A percentile compares a stretch with the other conserved stretches of the same genome.
Conservation (phyloP, 2,329 filamentous ascomycete species). For the Talaromyces sp. region DNA sequence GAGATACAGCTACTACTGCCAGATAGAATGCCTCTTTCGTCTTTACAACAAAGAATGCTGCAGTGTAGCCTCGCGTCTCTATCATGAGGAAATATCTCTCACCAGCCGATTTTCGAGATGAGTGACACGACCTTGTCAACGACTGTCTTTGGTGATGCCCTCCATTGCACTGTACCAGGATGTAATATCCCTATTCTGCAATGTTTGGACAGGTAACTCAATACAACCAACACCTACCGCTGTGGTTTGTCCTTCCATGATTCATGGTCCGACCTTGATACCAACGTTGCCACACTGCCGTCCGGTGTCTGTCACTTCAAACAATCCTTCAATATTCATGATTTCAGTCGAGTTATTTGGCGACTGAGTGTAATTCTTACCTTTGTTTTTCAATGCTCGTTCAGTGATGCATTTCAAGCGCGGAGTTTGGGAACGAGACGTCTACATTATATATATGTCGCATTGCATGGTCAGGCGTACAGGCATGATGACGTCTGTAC, state of each 20-base stretch:
- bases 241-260: not conserved
- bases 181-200: constrained; percentile 1
- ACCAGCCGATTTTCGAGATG: not conserved
- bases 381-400: constrained; percentile 10
- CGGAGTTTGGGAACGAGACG: constrained; percentile 15
- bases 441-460: constrained; percentile 17
- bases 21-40: constrained; percentile 6
- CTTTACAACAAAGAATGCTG: not conserved
- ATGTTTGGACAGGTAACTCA: not conserved
- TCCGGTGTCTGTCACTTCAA: not conserved
- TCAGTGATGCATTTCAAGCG: constrained; percentile 19
- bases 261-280: not conserved
- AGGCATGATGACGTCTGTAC: constrained; percentile 15
- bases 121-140: not conserved
- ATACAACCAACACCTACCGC: not conserved
- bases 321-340: not conserved
- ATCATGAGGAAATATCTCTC: not conserved
- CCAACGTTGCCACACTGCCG: not conserved
- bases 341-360: not conserved
- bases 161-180: not conserved
- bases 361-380: constrained; percentile 5
- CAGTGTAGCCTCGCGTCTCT: not conserved
- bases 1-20: constrained; percentile 20
- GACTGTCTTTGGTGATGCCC: not conserved
- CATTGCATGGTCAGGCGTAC: constrained; percentile 19